Conservation (phyloP, 2,329 filamentous ascomycete genomes). For the Stagonosporopsis rhizophila region DNA sequence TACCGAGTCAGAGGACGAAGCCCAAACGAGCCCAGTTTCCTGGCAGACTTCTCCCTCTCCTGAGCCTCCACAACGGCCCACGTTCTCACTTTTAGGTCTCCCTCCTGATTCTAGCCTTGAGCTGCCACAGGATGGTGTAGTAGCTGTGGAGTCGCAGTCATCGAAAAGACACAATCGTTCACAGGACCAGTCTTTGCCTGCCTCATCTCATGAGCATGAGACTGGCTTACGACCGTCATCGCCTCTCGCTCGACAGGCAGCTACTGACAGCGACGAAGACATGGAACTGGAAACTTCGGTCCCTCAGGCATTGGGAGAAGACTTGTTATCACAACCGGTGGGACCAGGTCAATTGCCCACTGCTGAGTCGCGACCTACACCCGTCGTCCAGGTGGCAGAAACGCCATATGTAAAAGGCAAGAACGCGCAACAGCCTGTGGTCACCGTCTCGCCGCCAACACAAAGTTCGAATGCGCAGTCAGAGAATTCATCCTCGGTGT, state of each 20-base stretch:
- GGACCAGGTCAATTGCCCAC: not conserved
- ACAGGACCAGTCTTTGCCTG: not conserved
- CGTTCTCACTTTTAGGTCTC: slow-evolving; percentile 17
- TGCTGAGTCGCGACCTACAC: not conserved
- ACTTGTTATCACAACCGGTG: slow-evolving; percentile 6
- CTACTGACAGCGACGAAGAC: slow-evolving; percentile 32
- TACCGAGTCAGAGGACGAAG: slow-evolving; percentile 12
- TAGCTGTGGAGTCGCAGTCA: not conserved
- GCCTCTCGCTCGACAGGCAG: slow-evolving; percentile 14
- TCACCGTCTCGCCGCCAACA: slow-evolving; percentile 6
- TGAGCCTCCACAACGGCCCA: slow-evolving; percentile 25
- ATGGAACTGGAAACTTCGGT: slow-evolving; percentile 40
- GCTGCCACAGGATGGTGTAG: not conserved
- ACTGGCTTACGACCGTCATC: slow-evolving; percentile 25
- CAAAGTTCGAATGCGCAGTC: slow-evolving; percentile 22
- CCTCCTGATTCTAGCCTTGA: slow-evolving; percentile 44
- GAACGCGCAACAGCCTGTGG: slow-evolving; percentile 4
- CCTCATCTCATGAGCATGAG: slow-evolving; percentile 23
- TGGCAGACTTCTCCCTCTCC: slow-evolving; percentile 31
- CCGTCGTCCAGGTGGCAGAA: slow-evolving; percentile 40
- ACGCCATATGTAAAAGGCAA: slow-evolving; percentile 38
- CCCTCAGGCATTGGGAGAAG: slow-evolving; percentile 41
- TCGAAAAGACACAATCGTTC: not conserved
- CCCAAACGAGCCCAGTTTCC: slow-evolving; percentile 22
- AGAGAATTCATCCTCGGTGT: slow-evolving; percentile 33